Percentiles rank a stretch among this genome's conserved stretches.
phyloP scores from a whole-genome alignment of 306 rosid species.

The Trifolium subterraneum region DNA sequence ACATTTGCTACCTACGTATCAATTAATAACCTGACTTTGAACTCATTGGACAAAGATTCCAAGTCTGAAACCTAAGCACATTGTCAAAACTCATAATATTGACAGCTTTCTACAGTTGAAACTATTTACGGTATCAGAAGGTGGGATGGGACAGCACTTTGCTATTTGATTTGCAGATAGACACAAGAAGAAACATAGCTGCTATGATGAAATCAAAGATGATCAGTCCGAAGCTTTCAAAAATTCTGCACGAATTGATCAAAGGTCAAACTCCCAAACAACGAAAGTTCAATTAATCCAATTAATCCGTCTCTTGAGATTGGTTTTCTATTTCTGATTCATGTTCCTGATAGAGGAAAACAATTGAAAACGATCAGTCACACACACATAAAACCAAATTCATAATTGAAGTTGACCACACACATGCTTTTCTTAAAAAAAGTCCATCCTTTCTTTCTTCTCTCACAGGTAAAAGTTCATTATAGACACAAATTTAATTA shows the following conservation, averaged over 20 bases:
- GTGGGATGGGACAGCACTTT: not conserved
- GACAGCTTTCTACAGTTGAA: conserved; percentile 38
- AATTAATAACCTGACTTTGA: conserved; percentile 17
- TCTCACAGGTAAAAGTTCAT: not conserved
- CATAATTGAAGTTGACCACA: conserved; percentile 1
- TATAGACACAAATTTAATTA: not conserved
- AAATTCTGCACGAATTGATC: conserved; percentile 32
- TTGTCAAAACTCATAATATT: conserved; percentile 1
- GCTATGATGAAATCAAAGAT: conserved; percentile 14
- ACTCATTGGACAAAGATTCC: conserved; percentile 21
- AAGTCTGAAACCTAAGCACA: conserved; percentile 13
- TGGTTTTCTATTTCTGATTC: conserved; percentile 47
- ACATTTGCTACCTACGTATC: conserved; percentile 5
- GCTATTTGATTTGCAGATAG: conserved; percentile 29
- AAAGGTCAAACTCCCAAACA: conserved; percentile 36
- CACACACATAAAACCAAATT: not conserved
- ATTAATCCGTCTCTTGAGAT: conserved; percentile 40
- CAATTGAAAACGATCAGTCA: conserved; percentile 24
- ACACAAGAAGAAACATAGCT: conserved; percentile 26
- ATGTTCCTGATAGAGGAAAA: conserved; percentile 49
- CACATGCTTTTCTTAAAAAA: not conserved
- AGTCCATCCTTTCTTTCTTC: not conserved
- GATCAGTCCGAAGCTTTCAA: conserved; percentile 14
- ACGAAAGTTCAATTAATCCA: conserved; percentile 25
- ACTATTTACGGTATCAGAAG: conserved; percentile 20